Evolutionary conservation across 202 grass and related monocot genomes (phyloP).

Genomic region (Panicum hallii): DNA sequence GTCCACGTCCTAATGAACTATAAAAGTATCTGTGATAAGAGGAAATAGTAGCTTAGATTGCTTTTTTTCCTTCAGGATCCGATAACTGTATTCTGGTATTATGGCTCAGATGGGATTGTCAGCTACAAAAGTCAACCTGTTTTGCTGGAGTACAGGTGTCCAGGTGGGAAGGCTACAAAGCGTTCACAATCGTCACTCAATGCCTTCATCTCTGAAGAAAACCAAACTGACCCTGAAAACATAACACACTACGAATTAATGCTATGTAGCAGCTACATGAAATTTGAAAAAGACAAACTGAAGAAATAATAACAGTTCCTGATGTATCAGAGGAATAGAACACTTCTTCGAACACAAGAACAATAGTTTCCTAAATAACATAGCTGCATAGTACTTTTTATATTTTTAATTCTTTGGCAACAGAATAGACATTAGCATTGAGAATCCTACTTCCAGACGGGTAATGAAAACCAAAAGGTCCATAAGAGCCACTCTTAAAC

Average conservation of each 20-base stretch:
- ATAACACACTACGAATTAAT: constrained; percentile 37
- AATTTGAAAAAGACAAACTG: not conserved
- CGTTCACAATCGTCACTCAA: constrained; percentile 97
- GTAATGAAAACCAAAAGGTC: not conserved
- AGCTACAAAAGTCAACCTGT: constrained; percentile 60
- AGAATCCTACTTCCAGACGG: not conserved
- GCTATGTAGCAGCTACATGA: not conserved
- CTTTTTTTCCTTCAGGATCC: constrained; percentile 3
- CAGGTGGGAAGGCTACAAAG: constrained; percentile 93
- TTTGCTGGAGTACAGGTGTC: constrained; percentile 98
- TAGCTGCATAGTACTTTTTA: not conserved
- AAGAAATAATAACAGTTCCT: not conserved
- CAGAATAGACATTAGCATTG: not conserved
- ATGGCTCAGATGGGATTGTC: not conserved
- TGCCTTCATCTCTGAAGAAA: constrained; percentile 99
- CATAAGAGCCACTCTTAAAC: not conserved
- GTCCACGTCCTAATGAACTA: not conserved
- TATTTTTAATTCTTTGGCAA: not conserved
- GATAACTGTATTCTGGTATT: constrained; percentile 25
- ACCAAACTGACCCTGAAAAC: constrained; percentile 95
- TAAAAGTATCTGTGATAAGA: not conserved
- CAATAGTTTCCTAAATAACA: not conserved
- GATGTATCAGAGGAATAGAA: constrained; percentile 12
- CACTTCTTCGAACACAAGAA: not conserved
- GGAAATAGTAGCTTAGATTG: not conserved